Base-by-base conservation (phyloP, 202 grass and related monocot species). In the Zizania palustris region DNA sequence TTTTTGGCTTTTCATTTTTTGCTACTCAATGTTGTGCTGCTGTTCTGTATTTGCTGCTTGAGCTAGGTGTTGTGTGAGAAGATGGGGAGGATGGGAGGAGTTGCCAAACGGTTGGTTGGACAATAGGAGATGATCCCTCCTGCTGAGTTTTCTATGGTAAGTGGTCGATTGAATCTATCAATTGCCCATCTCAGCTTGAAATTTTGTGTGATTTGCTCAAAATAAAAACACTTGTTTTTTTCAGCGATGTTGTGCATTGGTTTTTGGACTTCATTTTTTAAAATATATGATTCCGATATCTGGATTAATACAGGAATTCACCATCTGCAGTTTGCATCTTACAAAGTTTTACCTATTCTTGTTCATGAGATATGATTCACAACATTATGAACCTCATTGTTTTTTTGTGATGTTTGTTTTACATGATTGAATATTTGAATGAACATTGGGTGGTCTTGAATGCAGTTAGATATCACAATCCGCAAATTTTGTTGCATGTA, bases 381-480 rank as follows among this genome's bases (percentile, higher is more conserved):
- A 36, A 13, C 22, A 57, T 21, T 51, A 39, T 21, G 16, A 9
- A 37, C 43, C 21, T 50, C 12, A 34, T 11, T 73, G 36, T 48
- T 42, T 44, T 44, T 66, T 55, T 53, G 1, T 2, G 11, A 45
- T 58, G n/a, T 18, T 51, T 51, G 14, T 44, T 15, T 37, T 55
- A n/a, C 18, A 16, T 20, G 40, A 67, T 45, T 65, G 43, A 65
- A 13, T 58, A 11, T 11, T 22, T 61, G 18, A 46, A 67, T 56
- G 60, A 74, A 3, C 45, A 14, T n/a, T 18, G 42, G 39, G 15
- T 45, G n/a, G 21, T 41, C 28, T 34, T 50, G 21, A 11, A 4
- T 58, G 66, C 40, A 51, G 2, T 66, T 86, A 66, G 8, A 82
- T 60, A 39, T 50, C 3, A 3, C 38, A 5, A 57, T 57, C 48